Base-by-base conservation (phyloP, 768 basidiomycete species). In the Trametes meyenii region DNA sequence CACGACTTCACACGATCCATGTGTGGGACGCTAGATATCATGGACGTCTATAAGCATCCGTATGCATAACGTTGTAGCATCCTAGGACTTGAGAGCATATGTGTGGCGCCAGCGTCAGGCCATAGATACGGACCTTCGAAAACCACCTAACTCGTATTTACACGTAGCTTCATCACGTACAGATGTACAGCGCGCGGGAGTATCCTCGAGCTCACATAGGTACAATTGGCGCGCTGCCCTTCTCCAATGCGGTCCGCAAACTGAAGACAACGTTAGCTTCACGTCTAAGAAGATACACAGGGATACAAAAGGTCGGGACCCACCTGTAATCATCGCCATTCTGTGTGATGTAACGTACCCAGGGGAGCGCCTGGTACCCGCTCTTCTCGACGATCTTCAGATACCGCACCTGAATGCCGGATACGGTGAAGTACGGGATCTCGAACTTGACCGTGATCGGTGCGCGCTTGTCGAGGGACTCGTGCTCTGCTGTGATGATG, bases 371-470 rank as follows among this genome's bases (percentile, higher is more conserved):
- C 74, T 96, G 94, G 74, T 99, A 98, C 19, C 95, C 97, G 63
- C 92, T 94, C 82, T 98, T 98, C 77, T 99, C 97, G 0, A 98
- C 95, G 54, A 99, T 94, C 76, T 98, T 98, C 64, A 99, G 83
- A 75, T 98, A 98, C 53, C 97, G 86, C 14, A 99, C 97, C 75
- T 98, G 96, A 60, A 98, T 95, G 4, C 96, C 96, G 0, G 94
- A 96, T 5, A 97, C 94, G 0, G 96, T 98, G 73, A 98, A 98
- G 77, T 98, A 98, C 0, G 97, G 96, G 43, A 99, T 98, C 77
- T 98, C 96, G 65, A 95, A 99, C 75, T 94, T 95, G 73, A 98
- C 96, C 0, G 92, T 92, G 64, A 98, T 97, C 0, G 97, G 97
- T 11, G 95, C 88, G 21, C 94, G 89, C 70, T 94, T 93, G 64